A percentile compares a stretch with the other conserved stretches of the same genome.
Evolutionary conservation across 2,329 filamentous ascomycete species (phyloP).

Genomic region (Gnomoniopsis smithogilvyi): DNA sequence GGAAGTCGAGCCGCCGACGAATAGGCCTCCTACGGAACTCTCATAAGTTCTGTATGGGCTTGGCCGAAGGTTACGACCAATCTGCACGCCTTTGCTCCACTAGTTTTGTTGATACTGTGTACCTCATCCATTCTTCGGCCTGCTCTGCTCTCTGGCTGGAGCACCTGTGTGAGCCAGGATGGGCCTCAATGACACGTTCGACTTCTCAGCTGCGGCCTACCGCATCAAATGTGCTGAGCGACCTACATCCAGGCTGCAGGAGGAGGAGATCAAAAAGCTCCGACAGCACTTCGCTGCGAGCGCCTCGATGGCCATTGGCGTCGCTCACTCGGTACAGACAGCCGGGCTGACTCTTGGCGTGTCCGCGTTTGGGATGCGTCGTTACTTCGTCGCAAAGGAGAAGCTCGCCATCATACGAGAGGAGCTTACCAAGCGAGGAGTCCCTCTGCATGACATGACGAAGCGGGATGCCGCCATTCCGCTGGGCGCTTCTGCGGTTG

Average conservation of each 20-base stretch:
- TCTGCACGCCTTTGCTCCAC: not conserved
- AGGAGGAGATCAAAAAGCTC: constrained; percentile 14
- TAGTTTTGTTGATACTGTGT: not conserved
- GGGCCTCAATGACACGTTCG: constrained; percentile 17
- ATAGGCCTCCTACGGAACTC: not conserved
- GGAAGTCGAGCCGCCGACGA: too few relatives aligned
- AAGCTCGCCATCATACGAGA: constrained; percentile 17
- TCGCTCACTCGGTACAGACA: constrained; percentile 14
- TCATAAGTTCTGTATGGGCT: not conserved
- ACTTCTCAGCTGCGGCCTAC: constrained; percentile 16
- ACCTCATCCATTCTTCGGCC: too few relatives aligned
- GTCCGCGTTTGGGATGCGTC: constrained; percentile 12
- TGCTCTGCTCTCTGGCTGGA: not conserved
- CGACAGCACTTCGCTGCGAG: constrained; percentile 16
- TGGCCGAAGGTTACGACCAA: too few relatives aligned
- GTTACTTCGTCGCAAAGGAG: constrained; percentile 12
- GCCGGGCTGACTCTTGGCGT: constrained; percentile 14
- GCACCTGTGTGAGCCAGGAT: not conserved
- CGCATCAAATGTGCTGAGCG: constrained; percentile 13
- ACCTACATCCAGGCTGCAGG: constrained; percentile 14
- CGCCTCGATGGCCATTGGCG: constrained; percentile 14
- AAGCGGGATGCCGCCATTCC: constrained; percentile 16
- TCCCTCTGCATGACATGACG: constrained; percentile 13
- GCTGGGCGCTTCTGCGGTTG: constrained; percentile 6
- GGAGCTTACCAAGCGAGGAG: constrained; percentile 14